These are phyloP conservation scores for Manihot esculenta DNA, from an alignment of 441 rosid genomes.

Conservation along the genomic window DNA sequence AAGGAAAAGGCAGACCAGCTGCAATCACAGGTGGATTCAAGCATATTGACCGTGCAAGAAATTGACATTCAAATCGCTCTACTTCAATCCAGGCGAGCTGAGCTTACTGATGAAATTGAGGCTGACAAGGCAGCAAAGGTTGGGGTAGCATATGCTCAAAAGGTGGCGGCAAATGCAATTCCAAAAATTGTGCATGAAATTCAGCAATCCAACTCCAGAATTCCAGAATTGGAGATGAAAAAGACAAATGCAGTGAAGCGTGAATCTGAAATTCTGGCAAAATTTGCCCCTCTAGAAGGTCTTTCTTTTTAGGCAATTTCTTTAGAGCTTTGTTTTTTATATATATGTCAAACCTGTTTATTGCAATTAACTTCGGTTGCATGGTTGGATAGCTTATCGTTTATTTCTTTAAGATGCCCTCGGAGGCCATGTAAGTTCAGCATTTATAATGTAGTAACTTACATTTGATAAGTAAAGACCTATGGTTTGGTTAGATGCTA, in stretches of 20 bases:
- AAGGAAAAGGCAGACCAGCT: slow-evolving; percentile 50
- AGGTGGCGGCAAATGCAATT: slow-evolving; percentile 51
- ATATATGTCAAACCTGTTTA: too few species aligned
- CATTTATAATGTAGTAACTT: too few species aligned
- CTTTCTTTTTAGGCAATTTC: slow-evolving; percentile 34
- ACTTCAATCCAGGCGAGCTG: slow-evolving; percentile 50
- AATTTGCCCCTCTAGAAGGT: slow-evolving; percentile 55
- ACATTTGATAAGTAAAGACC: too few species aligned
- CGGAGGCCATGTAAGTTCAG: too few species aligned
- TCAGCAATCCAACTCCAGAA: slow-evolving; percentile 52
- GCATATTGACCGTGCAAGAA: slow-evolving; percentile 40
- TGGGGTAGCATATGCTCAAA: slow-evolving; percentile 46
- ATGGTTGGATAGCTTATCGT: too few species aligned
- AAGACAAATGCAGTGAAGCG: slow-evolving; percentile 51
- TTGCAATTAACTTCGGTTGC: too few species aligned
- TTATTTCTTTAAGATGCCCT: too few species aligned
- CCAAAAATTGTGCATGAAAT: slow-evolving; percentile 55
- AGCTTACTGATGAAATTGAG: slow-evolving; percentile 38
- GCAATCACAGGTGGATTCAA: slow-evolving; percentile 51
- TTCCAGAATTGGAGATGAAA: slow-evolving; percentile 55
- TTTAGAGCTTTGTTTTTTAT: neutral
- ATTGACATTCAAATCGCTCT: slow-evolving; percentile 59
- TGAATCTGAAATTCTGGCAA: slow-evolving; percentile 54
- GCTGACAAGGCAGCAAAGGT: slow-evolving; percentile 43
- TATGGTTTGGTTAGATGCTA: too few species aligned